These are phyloP conservation scores for Mycogone perniciosa DNA, from an alignment of 2,329 filamentous ascomycete genomes.

Conservation along the genomic window DNA sequence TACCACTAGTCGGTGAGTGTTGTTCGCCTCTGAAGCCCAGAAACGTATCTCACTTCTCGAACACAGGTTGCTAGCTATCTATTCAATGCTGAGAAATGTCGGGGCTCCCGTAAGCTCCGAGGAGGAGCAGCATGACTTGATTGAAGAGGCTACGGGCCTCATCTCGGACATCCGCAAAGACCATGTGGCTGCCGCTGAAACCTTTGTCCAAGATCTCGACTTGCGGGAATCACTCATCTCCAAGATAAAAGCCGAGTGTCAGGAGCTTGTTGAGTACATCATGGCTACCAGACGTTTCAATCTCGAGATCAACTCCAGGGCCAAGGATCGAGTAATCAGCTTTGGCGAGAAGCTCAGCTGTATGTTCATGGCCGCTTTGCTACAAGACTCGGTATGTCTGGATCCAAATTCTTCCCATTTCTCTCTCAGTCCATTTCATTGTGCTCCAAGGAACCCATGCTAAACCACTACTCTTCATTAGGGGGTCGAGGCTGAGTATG, in stretches of 20 bases:
- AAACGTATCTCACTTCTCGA: background rate
- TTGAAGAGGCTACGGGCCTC: slow-evolving; percentile 62
- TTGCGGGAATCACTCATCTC: slow-evolving; percentile 54
- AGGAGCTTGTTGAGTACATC: slow-evolving; percentile 69
- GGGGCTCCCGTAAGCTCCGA: slow-evolving; percentile 47
- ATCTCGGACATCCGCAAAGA: slow-evolving; percentile 78
- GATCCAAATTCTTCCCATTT: background rate
- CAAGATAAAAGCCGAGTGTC: slow-evolving; percentile 72
- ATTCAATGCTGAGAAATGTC: slow-evolving; percentile 49
- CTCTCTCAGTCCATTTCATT: background rate
- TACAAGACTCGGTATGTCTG: slow-evolving; percentile 62
- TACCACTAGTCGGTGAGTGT: slow-evolving; percentile 82
- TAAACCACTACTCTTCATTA: slow-evolving; percentile 28
- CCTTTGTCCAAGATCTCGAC: slow-evolving; percentile 50
- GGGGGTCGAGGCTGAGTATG: slow-evolving; percentile 79
- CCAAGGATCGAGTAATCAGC: slow-evolving; percentile 83
- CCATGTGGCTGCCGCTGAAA: slow-evolving; percentile 66
- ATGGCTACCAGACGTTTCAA: slow-evolving; percentile 59
- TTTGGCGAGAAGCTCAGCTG: slow-evolving; percentile 96
- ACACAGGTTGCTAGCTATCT: slow-evolving; percentile 52
- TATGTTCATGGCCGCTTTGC: slow-evolving; percentile 76
- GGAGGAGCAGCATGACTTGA: slow-evolving; percentile 45
- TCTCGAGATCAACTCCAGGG: slow-evolving; percentile 69
- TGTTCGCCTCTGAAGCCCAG: slow-evolving; percentile 2
- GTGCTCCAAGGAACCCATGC: background rate